Evolutionary conservation across 2,329 filamentous ascomycete genomes (phyloP).

Genomic region (Xylaria arbuscula): DNA sequence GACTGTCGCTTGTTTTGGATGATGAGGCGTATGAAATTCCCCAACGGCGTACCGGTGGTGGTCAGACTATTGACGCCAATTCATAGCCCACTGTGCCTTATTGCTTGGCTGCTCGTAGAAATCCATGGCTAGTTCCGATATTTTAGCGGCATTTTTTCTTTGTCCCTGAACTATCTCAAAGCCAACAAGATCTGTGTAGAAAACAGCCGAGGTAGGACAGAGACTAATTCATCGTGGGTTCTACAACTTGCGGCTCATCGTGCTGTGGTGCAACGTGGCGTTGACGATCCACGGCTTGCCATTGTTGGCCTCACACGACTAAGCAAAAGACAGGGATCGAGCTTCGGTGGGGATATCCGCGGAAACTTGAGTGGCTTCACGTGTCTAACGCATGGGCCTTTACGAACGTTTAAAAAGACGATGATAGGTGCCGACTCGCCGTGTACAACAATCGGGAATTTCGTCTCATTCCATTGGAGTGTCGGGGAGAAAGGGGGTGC

Average conservation of each 20-base stretch:
- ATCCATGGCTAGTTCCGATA: background rate
- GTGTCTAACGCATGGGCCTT: conserved; percentile 17
- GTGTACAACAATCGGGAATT: conserved; percentile 24
- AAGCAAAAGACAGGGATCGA: conserved; percentile 21
- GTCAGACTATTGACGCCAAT: conserved; percentile 24
- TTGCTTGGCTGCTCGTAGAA: background rate
- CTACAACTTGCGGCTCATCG: conserved; percentile 18
- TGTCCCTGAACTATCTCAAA: background rate
- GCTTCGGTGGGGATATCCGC: conserved; percentile 37
- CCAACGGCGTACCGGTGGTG: conserved; percentile 38
- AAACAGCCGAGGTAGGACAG: conserved; percentile 1
- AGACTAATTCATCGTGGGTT: conserved; percentile 12
- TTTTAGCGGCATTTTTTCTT: background rate
- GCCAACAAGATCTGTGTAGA: background rate
- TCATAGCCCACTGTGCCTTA: background rate
- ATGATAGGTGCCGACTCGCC: conserved; percentile 5
- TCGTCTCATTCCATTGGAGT: conserved; percentile 21
- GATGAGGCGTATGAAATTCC: conserved; percentile 22
- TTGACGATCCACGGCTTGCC: conserved; percentile 12
- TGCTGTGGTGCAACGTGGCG: conserved; percentile 30
- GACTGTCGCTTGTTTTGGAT: background rate
- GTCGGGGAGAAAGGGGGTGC: conserved; percentile 11
- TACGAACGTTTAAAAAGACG: background rate
- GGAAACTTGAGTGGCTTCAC: conserved; percentile 6
- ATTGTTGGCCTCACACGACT: conserved; percentile 2